A percentile compares a stretch with the other conserved stretches of the same genome.
Conservation (phyloP, 257 asterid species). For the Solanum piurae region DNA sequence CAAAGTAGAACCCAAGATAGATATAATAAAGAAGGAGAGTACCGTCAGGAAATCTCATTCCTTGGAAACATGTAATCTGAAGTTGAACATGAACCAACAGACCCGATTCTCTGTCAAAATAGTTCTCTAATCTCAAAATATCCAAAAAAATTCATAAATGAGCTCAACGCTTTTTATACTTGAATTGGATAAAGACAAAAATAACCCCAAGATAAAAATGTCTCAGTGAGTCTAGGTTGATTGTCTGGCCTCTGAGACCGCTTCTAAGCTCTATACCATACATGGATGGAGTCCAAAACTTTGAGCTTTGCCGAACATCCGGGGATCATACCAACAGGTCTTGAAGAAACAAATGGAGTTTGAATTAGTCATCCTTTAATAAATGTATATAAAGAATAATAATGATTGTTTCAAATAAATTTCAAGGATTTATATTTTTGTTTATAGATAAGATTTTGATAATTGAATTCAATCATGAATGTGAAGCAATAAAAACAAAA, state of each 20-base stretch:
- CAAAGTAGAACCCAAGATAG: neutral
- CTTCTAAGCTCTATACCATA: neutral
- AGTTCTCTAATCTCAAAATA: neutral
- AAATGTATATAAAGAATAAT: neutral
- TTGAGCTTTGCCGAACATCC: neutral
- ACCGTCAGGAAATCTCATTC: neutral
- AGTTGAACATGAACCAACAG: neutral
- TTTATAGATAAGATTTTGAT: neutral
- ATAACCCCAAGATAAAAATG: neutral
- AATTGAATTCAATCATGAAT: neutral
- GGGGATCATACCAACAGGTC: neutral
- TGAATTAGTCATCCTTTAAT: neutral
- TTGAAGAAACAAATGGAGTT: neutral
- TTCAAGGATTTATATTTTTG: neutral
- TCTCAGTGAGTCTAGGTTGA: neutral
- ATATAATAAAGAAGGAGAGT: neutral
- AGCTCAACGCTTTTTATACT: neutral
- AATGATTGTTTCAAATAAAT: neutral
- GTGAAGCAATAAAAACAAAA: neutral
- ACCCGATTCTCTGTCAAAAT: neutral
- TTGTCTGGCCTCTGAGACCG: neutral
- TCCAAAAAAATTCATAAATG: neutral
- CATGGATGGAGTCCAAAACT: neutral
- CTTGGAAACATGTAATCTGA: neutral
- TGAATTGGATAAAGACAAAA: neutral